Percentiles rank a stretch among this genome's conserved stretches.
Evolutionary conservation across 495 filamentous ascomycete genomes (phyloP).

Genomic region (Penicillium roqueforti): DNA sequence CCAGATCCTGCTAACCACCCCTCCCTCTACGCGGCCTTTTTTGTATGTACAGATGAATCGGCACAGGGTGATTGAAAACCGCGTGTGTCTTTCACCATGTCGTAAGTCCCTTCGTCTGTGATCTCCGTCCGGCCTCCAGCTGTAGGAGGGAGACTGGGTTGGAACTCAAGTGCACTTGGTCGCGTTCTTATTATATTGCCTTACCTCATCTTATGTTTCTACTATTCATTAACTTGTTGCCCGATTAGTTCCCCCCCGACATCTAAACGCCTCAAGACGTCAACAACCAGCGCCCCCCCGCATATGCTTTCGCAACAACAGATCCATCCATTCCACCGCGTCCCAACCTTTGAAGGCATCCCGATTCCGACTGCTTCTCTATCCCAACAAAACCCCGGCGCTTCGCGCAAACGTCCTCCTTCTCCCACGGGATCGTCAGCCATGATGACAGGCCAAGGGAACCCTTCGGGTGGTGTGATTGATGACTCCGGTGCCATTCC

Average conservation of each 20-base stretch:
- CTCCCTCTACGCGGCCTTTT: slow-evolving; percentile 31
- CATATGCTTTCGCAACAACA: slow-evolving; percentile 44
- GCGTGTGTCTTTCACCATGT: slow-evolving; percentile 44
- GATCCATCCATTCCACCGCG: slow-evolving; percentile 39
- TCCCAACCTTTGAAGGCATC: slow-evolving; percentile 40
- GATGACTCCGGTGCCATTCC: slow-evolving; percentile 32
- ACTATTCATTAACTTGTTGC: slow-evolving; percentile 4
- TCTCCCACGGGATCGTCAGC: slow-evolving; percentile 36
- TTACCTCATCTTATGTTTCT: not conserved
- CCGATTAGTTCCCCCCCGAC: slow-evolving; percentile 37
- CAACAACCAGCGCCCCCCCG: slow-evolving; percentile 35
- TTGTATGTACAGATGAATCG: slow-evolving; percentile 46
- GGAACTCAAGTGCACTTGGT: slow-evolving; percentile 12
- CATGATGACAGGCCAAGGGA: slow-evolving; percentile 31
- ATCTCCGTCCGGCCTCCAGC: slow-evolving; percentile 25
- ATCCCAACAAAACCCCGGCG: slow-evolving; percentile 26
- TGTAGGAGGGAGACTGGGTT: slow-evolving; percentile 24
- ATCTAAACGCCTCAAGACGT: slow-evolving; percentile 44
- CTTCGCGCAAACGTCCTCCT: slow-evolving; percentile 44
- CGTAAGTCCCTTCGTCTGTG: slow-evolving; percentile 46
- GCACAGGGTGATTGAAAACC: slow-evolving; percentile 38
- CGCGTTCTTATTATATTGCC: slow-evolving; percentile 11
- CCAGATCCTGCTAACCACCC: slow-evolving; percentile 42
- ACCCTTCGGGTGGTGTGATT: slow-evolving; percentile 24
- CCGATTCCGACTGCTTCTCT: slow-evolving; percentile 37